Evolutionary conservation across 805 yeast species (phyloP), one percentile per base, ranked within the genome.

Genomic region (Saturnispora kantuleensis): DNA sequence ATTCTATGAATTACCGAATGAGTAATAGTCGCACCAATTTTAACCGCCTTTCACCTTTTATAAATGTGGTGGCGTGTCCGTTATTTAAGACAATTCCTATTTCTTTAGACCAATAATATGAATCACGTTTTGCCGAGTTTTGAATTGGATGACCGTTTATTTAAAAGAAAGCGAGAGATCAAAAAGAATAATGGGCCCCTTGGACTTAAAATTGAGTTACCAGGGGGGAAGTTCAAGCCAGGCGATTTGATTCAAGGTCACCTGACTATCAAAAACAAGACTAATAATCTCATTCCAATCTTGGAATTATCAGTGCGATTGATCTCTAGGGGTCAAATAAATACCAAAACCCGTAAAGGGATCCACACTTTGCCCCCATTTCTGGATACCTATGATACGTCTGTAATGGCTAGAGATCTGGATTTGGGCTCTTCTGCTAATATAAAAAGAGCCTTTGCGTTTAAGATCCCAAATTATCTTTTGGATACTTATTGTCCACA

Each of bases 171-270:
- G 7, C 49, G 49, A 17, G 45, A 47, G 10, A 35, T 59, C 8
- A 60, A 57, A 29, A 44, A 39, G 10, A 48, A 57, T 12, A 46
- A 50, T 33, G 38, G 56, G 8, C 65, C 67, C 9, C 18, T 63
- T 5, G 41, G 44, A n/a, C 42, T 56, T 2, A 39, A 52, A 4
- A 49, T 62, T 9, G 45, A 46, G 13, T 68, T 75, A 10, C 71
- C 77, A 2, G 70, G 69, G 44, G 17, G 8, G 21, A 37, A 78
- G 56, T 82, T 73, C 54, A 73, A 74, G 15, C 78, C 80, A n/a
- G 86, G 85, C n/a, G 88, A 81, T 55, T 65, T 67, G 17, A 66
- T 82, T 11, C 73, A 75, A 51, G 90, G 90, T 0, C 74, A 70
- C 51, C 61, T 71, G 8, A 52, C 58, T 0, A 63, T 76, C n/a